Evolutionary conservation across 2,329 filamentous ascomycete species (phyloP), one percentile per base, ranked within the genome.

Genomic region (Fusarium verticillioides): DNA sequence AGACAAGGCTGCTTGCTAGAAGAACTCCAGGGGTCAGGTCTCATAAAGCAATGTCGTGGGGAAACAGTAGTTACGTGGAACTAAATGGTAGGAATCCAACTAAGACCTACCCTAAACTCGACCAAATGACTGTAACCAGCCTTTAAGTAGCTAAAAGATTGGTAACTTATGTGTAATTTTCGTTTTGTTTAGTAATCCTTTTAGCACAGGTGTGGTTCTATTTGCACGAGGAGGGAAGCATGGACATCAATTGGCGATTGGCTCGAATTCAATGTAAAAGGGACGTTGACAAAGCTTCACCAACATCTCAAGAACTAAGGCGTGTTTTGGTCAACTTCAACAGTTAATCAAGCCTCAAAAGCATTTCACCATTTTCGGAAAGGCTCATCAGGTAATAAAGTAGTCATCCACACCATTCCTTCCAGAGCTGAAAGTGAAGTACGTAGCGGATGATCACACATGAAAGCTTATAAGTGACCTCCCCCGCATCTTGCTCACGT

Each of bases 391-490:
- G 53, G 54, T 69, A 64, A 66, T 44, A 60, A 43, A 49, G 52
- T 64, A 59, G 68, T 63, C 69, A 72, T 62, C 44, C 59, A 60
- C 72, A 70, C 68, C 49, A 70, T 64, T 43, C 37, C 46, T 56
- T 30, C 32, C 19, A 23, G 50, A 73, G 66, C 42, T 46, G 46
- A 44, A 54, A 52, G 47, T 39, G 11, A 52, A 37, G 57, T 67
- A 61, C 53, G 30, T 53, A 67, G 62, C 36, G n/a, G 50, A 53
- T 50, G 56, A 73, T 69, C 60, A 50, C n/a, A 50, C 30, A 23
- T 63, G 60, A 58, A 73, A 73, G 73, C 57, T 75, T 69, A 75
- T 61, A 65, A 73, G 49, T 59, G 52, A 50, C 58, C 44, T 64
- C 66, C 60, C 72, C 66, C 72, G 60, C 62, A 64, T 60, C 28